These are phyloP conservation scores for Vaccinium corymbosum DNA, from an alignment of 148 eudicot species.

Conservation along the genomic window DNA sequence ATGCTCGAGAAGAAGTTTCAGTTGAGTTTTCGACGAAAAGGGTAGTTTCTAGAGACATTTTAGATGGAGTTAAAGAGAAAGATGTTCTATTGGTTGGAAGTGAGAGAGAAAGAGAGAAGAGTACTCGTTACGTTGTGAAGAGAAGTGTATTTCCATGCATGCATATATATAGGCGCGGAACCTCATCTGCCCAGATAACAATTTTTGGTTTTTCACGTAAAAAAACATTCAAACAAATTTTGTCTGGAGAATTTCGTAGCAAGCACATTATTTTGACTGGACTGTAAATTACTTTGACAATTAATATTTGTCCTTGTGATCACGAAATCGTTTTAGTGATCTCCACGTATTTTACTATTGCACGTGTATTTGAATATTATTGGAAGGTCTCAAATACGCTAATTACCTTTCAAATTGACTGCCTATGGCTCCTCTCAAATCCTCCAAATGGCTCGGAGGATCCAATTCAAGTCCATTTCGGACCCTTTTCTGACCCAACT, in stretches of 20 bases:
- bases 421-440: too few relatives aligned
- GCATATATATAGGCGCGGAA: neutral
- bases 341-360: neutral
- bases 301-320: neutral
- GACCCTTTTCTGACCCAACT: too few relatives aligned
- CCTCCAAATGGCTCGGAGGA: too few relatives aligned
- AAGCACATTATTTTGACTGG: neutral
- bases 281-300: neutral
- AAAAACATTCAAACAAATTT: too few relatives aligned
- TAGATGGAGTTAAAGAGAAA: neutral
- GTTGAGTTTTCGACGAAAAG: neutral
- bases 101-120: neutral
- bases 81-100: neutral
- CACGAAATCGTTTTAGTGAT: neutral
- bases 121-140: neutral
- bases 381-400: too few relatives aligned
- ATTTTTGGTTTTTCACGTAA: too few relatives aligned
- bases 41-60: neutral
- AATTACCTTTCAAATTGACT: too few relatives aligned
- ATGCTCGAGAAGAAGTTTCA: neutral
- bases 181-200: neutral
- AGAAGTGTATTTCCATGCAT: neutral
- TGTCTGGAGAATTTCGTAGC: neutral
- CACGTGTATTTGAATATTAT: too few relatives aligned
- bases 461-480: too few relatives aligned